Percentiles rank a stretch among this genome's conserved stretches.
Conservation (phyloP, 345 rosid genomes). For the Corchorus capsularis region DNA sequence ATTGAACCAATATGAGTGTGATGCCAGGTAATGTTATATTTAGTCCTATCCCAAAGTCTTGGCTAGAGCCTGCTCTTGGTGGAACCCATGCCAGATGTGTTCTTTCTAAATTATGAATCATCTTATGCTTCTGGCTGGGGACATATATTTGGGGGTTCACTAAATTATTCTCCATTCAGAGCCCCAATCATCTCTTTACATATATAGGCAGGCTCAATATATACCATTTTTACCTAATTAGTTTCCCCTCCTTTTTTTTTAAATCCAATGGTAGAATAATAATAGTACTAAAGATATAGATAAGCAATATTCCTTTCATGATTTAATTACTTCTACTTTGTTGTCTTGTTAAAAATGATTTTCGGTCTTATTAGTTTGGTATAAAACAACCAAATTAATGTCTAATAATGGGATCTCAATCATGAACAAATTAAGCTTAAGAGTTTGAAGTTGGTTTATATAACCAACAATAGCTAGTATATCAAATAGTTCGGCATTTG, state of each 20-base stretch:
- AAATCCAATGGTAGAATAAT: not conserved
- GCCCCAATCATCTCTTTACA: not conserved
- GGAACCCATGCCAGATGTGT: constrained; percentile 28
- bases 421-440: not conserved
- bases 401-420: not conserved
- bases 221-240: not conserved
- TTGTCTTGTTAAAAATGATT: not conserved
- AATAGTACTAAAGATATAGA: not conserved
- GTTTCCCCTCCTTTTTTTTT: not conserved
- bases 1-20: no score
- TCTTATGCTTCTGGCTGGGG: not conserved
- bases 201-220: not conserved
- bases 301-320: not conserved
- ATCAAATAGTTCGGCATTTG: no score
- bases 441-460: no score
- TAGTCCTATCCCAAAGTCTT: not conserved
- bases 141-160: not conserved
- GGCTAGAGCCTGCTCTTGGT: not conserved
- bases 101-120: not conserved
- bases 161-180: not conserved
- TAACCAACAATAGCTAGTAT: no score
- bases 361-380: not conserved
- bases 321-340: not conserved
- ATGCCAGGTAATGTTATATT: not conserved
- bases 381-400: not conserved